A percentile compares a stretch with the other conserved stretches of the same genome.
These are phyloP conservation scores for Dissophora ornata DNA, from an alignment of 192 early-diverging fungal species.

Conservation along the genomic window DNA sequence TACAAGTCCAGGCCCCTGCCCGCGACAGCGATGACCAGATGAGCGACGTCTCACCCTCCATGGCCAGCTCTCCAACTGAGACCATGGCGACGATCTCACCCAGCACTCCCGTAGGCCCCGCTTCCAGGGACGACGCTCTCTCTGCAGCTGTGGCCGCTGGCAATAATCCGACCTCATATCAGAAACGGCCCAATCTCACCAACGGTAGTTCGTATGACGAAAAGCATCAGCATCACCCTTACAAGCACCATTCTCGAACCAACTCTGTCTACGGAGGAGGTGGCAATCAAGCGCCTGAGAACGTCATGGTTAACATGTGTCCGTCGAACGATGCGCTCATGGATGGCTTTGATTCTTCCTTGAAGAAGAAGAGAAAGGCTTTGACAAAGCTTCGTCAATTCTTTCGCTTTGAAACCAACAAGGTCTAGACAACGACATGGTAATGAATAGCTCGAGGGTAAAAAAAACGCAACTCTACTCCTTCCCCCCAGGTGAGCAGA, in stretches of 20 bases:
- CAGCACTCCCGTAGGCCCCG: constrained; percentile 20
- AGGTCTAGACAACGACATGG: not conserved
- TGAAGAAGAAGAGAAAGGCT: constrained; percentile 47
- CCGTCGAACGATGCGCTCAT: constrained; percentile 25
- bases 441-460: too few relatives aligned
- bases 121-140: constrained; percentile 19
- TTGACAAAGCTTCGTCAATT: constrained; percentile 49
- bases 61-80: constrained; percentile 35
- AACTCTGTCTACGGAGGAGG: constrained; percentile 2
- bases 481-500: not conserved
- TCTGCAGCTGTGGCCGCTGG: not conserved
- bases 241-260: constrained; percentile 28
- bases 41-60: constrained; percentile 42
- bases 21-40: constrained; percentile 30
- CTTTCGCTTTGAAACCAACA: constrained; percentile 42
- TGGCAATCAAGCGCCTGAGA: not conserved
- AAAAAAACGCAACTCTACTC: too few relatives aligned
- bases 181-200: constrained; percentile 18
- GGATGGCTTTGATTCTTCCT: constrained; percentile 31
- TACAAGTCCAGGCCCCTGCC: too few relatives aligned
- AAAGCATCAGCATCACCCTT: constrained; percentile 34
- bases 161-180: not conserved
- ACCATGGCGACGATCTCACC: constrained; percentile 51
- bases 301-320: constrained; percentile 20
- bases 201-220: constrained; percentile 18